Conservation (phyloP, 441 rosid species). For the Populus hybrid region DNA sequence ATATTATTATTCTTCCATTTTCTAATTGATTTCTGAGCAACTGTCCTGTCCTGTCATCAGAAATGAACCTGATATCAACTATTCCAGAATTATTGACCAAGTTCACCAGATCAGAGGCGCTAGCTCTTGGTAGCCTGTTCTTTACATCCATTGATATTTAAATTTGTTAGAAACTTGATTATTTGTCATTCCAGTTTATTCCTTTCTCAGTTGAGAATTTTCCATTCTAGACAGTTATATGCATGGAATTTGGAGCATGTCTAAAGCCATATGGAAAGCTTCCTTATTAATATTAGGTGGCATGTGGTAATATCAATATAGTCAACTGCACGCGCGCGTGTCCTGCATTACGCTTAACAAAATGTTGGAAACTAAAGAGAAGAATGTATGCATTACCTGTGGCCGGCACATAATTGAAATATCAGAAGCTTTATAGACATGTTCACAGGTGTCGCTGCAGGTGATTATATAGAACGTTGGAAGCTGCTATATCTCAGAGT, state of each 20-base stretch:
- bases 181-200: background rate
- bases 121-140: slow-evolving; percentile 23
- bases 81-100: background rate
- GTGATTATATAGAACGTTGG: background rate
- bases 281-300: background rate
- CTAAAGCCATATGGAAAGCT: background rate
- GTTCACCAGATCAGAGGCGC: slow-evolving; percentile 29
- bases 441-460: background rate
- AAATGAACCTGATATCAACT: slow-evolving; percentile 23
- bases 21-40: background rate
- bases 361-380: background rate
- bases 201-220: background rate
- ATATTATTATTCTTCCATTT: background rate
- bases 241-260: background rate
- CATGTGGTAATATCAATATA: background rate
- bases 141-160: background rate
- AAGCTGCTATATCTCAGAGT: background rate
- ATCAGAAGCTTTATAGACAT: background rate
- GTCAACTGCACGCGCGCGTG: background rate
- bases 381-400: background rate
- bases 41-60: slow-evolving; percentile 20
- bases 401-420: no score
- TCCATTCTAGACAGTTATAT: background rate
- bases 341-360: background rate
- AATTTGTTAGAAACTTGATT: no score